Conservation (phyloP, 306 rosid species). For the Acacia melanoxylon region DNA sequence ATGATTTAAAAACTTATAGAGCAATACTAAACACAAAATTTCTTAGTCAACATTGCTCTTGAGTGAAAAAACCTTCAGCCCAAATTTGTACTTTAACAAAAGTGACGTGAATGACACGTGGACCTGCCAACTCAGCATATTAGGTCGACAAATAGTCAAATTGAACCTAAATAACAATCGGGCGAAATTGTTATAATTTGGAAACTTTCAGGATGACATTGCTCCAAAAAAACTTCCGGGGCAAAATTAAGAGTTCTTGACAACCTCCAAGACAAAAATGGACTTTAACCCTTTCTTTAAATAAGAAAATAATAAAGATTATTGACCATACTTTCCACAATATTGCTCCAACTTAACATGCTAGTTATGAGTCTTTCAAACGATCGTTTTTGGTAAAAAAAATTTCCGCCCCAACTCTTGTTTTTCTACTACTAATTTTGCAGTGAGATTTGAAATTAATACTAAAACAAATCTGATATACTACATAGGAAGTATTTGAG, state of each 20-base stretch:
- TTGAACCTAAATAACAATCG: no score
- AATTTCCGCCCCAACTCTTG: background rate
- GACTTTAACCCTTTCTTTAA: background rate
- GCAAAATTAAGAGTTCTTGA: no score
- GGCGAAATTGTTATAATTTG: no score
- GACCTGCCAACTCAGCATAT: background rate
- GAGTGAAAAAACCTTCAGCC: no score
- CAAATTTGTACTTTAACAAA: no score
- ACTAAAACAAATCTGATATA: background rate
- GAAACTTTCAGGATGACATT: no score
- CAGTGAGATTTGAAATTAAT: background rate
- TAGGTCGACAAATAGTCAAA: no score
- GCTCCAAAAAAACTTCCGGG: no score
- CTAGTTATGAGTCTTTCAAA: background rate
- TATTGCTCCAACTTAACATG: background rate
- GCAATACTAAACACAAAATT: no score
- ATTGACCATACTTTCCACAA: constrained; percentile 17
- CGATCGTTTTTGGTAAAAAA: background rate
- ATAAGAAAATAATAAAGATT: background rate
- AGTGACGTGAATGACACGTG: background rate
- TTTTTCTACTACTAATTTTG: constrained; percentile 3
- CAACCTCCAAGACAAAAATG: no score
- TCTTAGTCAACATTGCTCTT: no score
- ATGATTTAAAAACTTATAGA: no score
- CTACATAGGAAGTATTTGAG: background rate